Evolutionary conservation across 805 yeast species (phyloP), one percentile per base, ranked within the genome.

Genomic region (Limtongia smithiae): DNA sequence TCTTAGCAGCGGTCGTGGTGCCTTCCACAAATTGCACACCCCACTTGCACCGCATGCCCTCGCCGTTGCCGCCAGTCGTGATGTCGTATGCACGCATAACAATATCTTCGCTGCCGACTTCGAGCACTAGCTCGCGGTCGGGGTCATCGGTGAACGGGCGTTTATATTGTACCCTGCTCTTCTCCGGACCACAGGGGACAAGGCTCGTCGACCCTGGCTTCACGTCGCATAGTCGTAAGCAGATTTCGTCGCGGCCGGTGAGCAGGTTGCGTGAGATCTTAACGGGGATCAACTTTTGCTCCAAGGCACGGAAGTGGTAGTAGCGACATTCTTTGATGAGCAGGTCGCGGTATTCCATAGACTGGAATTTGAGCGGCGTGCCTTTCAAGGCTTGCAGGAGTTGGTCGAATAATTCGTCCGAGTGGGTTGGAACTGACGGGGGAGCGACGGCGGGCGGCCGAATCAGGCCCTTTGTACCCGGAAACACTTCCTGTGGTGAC

Each of bases 401-500:
- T 39, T 78, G 82, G 17, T 63, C 69, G 62, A 82, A 88, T 46
- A 79, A 63, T 18, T 60, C 64, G 0, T 83, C 75, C 1, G 82
- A 76, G 53, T 88, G 70, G 31, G 73, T 67, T 3, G 76, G 67
- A 2, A 74, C 74, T 1, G 74, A 71, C 2, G 81, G 71, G 0
- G 85, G 84, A 8, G 78, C 74, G 49, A 79, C 76, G 1, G 93
- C 87, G 2, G 95, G 95, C 0, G 96, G 96, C 33, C 96, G 68
- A 2, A 84, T 66, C 58, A 82, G 65, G 32, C 75, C 71, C 44
- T 68, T 69, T 6, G 64, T 57, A 14, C 63, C 57, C 28, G 54
- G 47, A 46, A 67, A 67, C 9, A 71, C 57, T 17, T 71, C 69
- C 21, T 75, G 71, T 9, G 80, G 76, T 51, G 80, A 82, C 2